These are phyloP conservation scores for Neobulgaria alba DNA, from an alignment of 2,329 filamentous ascomycete species.

Conservation along the genomic window DNA sequence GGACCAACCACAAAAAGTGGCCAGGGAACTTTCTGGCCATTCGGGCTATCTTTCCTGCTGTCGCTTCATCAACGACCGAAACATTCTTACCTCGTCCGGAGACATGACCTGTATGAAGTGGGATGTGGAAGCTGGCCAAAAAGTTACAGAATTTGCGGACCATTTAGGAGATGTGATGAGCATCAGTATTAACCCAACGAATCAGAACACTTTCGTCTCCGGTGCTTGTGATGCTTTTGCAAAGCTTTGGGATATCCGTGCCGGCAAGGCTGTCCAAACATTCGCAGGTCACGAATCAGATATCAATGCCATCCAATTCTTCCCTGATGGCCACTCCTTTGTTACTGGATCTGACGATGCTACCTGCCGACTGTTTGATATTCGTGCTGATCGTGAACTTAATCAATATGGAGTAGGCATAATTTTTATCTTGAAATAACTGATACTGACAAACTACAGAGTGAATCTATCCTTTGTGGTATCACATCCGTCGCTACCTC, in stretches of 20 bases:
- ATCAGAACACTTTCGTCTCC: slow-evolving; percentile 99
- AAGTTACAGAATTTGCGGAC: slow-evolving; percentile 96
- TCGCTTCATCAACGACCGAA: slow-evolving; percentile 96
- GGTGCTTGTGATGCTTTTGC: slow-evolving; percentile 97
- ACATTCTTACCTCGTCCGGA: slow-evolving; percentile 93
- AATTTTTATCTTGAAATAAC: slow-evolving; percentile 4
- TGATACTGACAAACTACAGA: slow-evolving; percentile 44
- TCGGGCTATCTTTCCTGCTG: slow-evolving; percentile 97
- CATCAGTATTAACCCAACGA: slow-evolving; percentile 97
- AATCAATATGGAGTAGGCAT: slow-evolving; percentile 58
- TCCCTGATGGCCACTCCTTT: slow-evolving; percentile 97
- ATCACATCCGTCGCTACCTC: slow-evolving; percentile 98
- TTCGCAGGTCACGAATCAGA: slow-evolving; percentile 98
- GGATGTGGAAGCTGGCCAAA: slow-evolving; percentile 97
- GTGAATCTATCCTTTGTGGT: slow-evolving; percentile 92
- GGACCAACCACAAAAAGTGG: slow-evolving; percentile 94
- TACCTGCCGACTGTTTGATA: slow-evolving; percentile 94
- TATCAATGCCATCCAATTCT: slow-evolving; percentile 99
- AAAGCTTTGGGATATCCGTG: slow-evolving; percentile 97
- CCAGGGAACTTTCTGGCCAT: slow-evolving; percentile 90
- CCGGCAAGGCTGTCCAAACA: slow-evolving; percentile 96
- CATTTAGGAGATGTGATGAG: slow-evolving; percentile 99
- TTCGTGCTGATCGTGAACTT: slow-evolving; percentile 79
- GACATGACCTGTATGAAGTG: slow-evolving; percentile 99
- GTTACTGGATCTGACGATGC: slow-evolving; percentile 97